Base-by-base conservation (phyloP, 164 flowering plant species). In the Piper betle region DNA sequence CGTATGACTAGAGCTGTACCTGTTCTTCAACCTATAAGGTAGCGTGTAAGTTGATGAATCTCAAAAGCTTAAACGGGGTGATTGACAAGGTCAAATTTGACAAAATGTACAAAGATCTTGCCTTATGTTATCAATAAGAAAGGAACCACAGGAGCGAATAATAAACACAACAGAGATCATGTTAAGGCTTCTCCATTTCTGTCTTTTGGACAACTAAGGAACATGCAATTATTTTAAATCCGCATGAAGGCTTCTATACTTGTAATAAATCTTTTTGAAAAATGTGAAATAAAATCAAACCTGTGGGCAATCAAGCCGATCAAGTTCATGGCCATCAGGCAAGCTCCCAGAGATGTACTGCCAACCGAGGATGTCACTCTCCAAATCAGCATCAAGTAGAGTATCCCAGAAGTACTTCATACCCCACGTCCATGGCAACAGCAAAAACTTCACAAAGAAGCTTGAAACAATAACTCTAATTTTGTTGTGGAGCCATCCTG, bases 361-460 rank as follows among this genome's bases (percentile, higher is more conserved):
- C 98, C 96, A 92, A 53, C 96, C 96, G 64, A 91, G 88, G 62
- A 91, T 85, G 71, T 91, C 98, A 63, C 86, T 72, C 74, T 91
- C 98, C 59, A 88, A 66, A 71, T 92, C 98, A 12, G 96, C 96
- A 79, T 92, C 96, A 73, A 92, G 70, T 64, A 92, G 85, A 0
- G 95, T 92, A 74, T 92, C 98, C 98, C 98, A 92, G 64, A 92
- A 92, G 65, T 92, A 92, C 71, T 87, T 92, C 98, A 92, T 85
- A 17, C 98, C 98, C 98, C 98, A 88, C 62, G 74, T 81, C 98
- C 98, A 92, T 9, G 98, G 98, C 59, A 88, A 85, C 61, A 84
- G 82, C 64, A 92, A 71, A 63, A 85, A 68, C 72, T 92, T 92
- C 39, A 92, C 93, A 64, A 70, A 84, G 69, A 92, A 92, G 59